These are phyloP conservation scores for Lenzites betulinus DNA, from an alignment of 768 basidiomycete genomes.

Conservation along the genomic window DNA sequence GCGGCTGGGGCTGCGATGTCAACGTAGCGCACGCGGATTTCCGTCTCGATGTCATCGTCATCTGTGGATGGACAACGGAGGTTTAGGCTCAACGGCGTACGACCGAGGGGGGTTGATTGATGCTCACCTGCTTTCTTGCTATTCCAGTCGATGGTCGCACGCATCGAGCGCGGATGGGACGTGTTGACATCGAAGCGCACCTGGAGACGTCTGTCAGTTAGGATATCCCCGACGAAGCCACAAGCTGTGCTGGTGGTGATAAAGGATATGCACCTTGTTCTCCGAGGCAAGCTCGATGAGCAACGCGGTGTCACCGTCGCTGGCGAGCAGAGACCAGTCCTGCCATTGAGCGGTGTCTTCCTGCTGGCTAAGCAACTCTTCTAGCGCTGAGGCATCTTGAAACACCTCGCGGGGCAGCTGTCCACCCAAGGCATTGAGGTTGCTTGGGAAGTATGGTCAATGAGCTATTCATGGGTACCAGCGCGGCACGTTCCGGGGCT, in stretches of 20 bases:
- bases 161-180: conserved; percentile 54
- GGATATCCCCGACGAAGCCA: too few relatives aligned
- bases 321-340: conserved; percentile 79
- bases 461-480: neutral
- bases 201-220: conserved; percentile 39
- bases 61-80: conserved; percentile 43
- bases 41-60: conserved; percentile 82
- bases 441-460: conserved; percentile 41
- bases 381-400: conserved; percentile 68
- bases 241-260: neutral
- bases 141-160: conserved; percentile 71
- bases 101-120: neutral
- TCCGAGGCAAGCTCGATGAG: conserved; percentile 83
- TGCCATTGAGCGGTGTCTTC: conserved; percentile 49
- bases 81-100: neutral
- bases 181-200: conserved; percentile 75
- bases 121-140: conserved; percentile 82
- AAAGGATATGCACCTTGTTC: conserved; percentile 52
- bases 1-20: neutral
- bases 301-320: conserved; percentile 79
- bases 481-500: conserved; percentile 10
- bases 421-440: conserved; percentile 69
- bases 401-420: conserved; percentile 63
- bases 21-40: conserved; percentile 50
- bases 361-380: conserved; percentile 50